These are phyloP conservation scores for Adansonia grandidieri DNA, from an alignment of 441 rosid species.

Conservation along the genomic window DNA sequence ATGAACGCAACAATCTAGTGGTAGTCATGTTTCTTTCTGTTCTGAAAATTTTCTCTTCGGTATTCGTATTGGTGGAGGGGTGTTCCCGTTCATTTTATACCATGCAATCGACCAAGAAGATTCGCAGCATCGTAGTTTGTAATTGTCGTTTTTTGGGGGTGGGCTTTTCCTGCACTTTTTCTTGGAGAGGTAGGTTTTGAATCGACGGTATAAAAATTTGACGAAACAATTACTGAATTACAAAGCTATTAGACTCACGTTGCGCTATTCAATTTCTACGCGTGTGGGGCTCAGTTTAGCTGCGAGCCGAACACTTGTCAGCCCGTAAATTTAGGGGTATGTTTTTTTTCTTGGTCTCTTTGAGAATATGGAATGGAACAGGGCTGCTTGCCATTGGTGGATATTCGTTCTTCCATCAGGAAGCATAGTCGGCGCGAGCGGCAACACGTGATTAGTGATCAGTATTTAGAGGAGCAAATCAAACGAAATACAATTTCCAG, in stretches of 20 bases:
- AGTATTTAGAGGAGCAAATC: not conserved
- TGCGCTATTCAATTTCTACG: not conserved
- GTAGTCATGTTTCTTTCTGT: slow-evolving; percentile 46
- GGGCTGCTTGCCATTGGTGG: not conserved
- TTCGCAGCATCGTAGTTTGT: slow-evolving; percentile 46
- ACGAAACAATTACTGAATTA: not conserved
- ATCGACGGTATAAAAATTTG: not conserved
- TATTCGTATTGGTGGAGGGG: not conserved
- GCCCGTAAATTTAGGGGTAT: not conserved
- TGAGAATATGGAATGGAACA: not conserved
- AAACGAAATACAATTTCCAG: not conserved
- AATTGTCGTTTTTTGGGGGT: slow-evolving; percentile 27
- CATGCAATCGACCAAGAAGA: slow-evolving; percentile 39
- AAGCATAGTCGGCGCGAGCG: slow-evolving; percentile 19
- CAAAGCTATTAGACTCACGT: slow-evolving; percentile 6
- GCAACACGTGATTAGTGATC: not conserved
- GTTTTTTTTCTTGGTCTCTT: not conserved
- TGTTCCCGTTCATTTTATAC: slow-evolving; percentile 3
- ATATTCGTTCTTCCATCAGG: not conserved
- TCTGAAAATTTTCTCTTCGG: not conserved
- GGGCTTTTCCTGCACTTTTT: slow-evolving; percentile 1
- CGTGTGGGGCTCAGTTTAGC: slow-evolving; percentile 29
- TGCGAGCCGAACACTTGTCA: slow-evolving; percentile 37
- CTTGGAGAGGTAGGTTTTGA: slow-evolving; percentile 29
- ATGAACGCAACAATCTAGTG: slow-evolving; percentile 43